Conservation (phyloP, 2,329 filamentous ascomycete species). For the Xylariaceae sp. region DNA sequence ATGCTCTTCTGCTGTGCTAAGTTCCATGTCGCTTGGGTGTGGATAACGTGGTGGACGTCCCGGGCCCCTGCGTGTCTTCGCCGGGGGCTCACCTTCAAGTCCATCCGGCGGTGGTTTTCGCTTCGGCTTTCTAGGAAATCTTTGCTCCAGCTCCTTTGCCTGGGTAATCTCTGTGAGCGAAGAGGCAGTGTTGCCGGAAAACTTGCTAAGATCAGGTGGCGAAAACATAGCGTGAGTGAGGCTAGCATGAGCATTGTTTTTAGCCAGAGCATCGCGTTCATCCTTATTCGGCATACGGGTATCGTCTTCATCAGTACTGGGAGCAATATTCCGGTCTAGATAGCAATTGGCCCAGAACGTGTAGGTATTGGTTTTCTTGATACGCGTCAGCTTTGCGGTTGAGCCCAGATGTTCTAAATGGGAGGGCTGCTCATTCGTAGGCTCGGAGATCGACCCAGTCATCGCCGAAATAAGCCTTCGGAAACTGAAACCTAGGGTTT, state of each 20-base stretch:
- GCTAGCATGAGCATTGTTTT: background rate
- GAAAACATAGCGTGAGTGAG: constrained; percentile 18
- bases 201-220: constrained; percentile 16
- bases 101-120: constrained; percentile 12
- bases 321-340: background rate
- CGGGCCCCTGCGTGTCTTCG: constrained; percentile 3
- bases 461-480: constrained; percentile 34
- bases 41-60: constrained; percentile 7
- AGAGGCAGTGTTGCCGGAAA: constrained; percentile 9
- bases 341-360: constrained; percentile 32
- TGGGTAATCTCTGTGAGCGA: constrained; percentile 20
- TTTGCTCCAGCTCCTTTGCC: background rate
- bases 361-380: constrained; percentile 40
- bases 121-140: constrained; percentile 12
- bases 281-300: too few species aligned
- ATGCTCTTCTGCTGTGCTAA: background rate
- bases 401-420: constrained; percentile 39
- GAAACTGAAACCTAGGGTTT: constrained; percentile 31
- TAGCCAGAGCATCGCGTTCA: background rate
- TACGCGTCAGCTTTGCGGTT: constrained; percentile 34
- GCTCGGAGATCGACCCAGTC: constrained; percentile 32
- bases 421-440: constrained; percentile 34
- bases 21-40: background rate
- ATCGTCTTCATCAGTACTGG: background rate
- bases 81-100: constrained; percentile 4